phyloP scores from a whole-genome alignment of 305 asterid genomes.

The Rubia tinctorum region DNA sequence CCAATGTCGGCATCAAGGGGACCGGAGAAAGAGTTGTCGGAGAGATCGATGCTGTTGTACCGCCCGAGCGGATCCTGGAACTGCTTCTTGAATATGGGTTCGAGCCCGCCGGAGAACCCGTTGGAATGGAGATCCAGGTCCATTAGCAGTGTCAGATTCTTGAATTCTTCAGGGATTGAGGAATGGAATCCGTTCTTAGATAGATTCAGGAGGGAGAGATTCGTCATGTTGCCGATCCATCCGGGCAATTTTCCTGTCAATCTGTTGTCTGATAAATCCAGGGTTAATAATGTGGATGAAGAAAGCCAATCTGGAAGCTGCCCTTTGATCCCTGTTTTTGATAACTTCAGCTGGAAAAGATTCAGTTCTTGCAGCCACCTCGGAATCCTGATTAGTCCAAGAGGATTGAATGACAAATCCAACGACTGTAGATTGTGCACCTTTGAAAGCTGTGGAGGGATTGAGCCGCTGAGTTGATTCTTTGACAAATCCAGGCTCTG shows the following conservation, averaged over 20 bases:
- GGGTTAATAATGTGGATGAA: constrained; percentile 38
- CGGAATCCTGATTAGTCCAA: constrained; percentile 39
- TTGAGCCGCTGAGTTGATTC: constrained; percentile 41
- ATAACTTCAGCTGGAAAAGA: constrained; percentile 32
- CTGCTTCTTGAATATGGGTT: constrained; percentile 30
- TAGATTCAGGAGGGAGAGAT: constrained; percentile 46
- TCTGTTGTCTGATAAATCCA: constrained; percentile 56
- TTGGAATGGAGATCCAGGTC: constrained; percentile 73
- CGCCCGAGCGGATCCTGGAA: constrained; percentile 35
- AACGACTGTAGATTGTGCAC: constrained; percentile 33
- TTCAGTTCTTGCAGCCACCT: constrained; percentile 35
- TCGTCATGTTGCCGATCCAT: constrained; percentile 67
- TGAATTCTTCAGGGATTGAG: constrained; percentile 44
- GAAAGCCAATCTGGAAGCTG: constrained; percentile 47
- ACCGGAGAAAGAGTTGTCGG: constrained; percentile 43
- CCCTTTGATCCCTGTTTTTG: constrained; percentile 53
- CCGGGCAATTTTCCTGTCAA: constrained; percentile 48
- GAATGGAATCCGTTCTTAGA: constrained; percentile 49
- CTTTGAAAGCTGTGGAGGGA: constrained; percentile 41
- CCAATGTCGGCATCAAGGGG: constrained; percentile 36
- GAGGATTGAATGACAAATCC: constrained; percentile 61
- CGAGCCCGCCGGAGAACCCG: constrained; percentile 38
- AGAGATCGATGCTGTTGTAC: constrained; percentile 46
- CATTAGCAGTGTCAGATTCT: constrained; percentile 34
- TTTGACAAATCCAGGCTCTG: constrained; percentile 44